phyloP scores from a whole-genome alignment of 306 rosid genomes.

The Medicago truncatula region MtrunA17r5.0-ANR NC_053049.1:31654001-31654500 shows the following conservation, averaged over 20 bases:
- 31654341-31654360: background rate
- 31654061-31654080: slow-evolving; percentile 41
- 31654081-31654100: slow-evolving; percentile 5
- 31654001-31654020: slow-evolving; percentile 99
- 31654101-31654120: slow-evolving; percentile 25
- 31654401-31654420: background rate
- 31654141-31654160: slow-evolving; percentile 99
- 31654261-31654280: slow-evolving; percentile 25
- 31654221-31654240: slow-evolving; percentile 97
- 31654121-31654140: slow-evolving; percentile 35
- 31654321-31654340: slow-evolving; percentile 23
- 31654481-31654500: background rate
- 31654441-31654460: background rate
- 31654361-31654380: background rate
- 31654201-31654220: slow-evolving; percentile 98
- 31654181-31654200: slow-evolving; percentile 98
- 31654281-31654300: slow-evolving; percentile 36
- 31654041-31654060: slow-evolving; percentile 96
- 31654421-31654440: background rate
- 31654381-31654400: background rate
- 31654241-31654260: slow-evolving; percentile 70
- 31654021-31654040: slow-evolving; percentile 99
- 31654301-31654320: slow-evolving; percentile 36
- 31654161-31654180: slow-evolving; percentile 98
- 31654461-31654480: background rate